Conservation (phyloP, 2,329 filamentous ascomycete species). For the Teratosphaeria viscida region DNA sequence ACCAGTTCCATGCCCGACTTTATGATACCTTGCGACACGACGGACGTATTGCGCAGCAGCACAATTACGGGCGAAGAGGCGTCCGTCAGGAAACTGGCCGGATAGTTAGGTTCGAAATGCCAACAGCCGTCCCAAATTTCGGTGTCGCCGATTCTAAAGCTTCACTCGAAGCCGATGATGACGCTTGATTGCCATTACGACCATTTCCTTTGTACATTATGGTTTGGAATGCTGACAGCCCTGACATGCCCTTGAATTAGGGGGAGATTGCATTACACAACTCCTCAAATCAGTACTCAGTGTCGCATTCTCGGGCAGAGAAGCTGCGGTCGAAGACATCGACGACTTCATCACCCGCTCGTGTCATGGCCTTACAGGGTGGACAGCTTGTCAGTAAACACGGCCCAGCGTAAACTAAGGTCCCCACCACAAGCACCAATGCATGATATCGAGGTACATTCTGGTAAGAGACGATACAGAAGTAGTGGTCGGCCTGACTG, state of each 20-base stretch:
- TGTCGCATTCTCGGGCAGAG: background rate
- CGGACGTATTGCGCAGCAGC: background rate
- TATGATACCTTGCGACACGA: background rate
- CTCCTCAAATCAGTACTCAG: background rate
- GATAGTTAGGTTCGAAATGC: background rate
- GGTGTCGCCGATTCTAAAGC: slow-evolving; percentile 80
- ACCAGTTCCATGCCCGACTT: background rate
- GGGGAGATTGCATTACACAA: too few species aligned
- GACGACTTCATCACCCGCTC: too few species aligned
- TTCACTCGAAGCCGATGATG: slow-evolving; percentile 43
- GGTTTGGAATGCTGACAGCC: background rate
- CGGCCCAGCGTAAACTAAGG: too few species aligned
- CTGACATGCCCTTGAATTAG: background rate
- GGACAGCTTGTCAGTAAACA: too few species aligned
- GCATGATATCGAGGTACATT: too few species aligned
- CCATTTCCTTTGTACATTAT: background rate
- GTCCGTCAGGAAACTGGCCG: background rate
- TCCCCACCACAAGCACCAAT: too few species aligned
- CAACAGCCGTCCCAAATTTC: slow-evolving; percentile 36
- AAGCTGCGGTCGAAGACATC: too few species aligned
- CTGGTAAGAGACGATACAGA: too few species aligned
- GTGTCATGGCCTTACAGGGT: too few species aligned
- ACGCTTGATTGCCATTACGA: slow-evolving; percentile 84
- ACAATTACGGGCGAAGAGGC: background rate
- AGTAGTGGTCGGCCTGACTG: too few species aligned